A percentile compares a stretch with the other conserved stretches of the same genome.
These are phyloP conservation scores for Aspergillus hortae DNA, from an alignment of 2,329 filamentous ascomycete species.

Conservation along the genomic window DNA sequence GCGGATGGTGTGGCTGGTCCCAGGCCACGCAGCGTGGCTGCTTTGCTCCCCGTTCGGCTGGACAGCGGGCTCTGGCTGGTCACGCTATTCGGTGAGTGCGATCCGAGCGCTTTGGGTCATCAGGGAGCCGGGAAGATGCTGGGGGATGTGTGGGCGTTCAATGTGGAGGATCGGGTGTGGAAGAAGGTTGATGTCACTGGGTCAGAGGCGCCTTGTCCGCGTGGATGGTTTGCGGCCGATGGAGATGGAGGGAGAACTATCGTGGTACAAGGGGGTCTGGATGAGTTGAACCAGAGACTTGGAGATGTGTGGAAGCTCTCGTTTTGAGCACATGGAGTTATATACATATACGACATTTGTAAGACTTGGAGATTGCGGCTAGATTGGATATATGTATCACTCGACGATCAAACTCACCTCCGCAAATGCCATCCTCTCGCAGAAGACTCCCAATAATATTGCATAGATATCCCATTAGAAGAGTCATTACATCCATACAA, in stretches of 20 bases:
- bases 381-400: too few species aligned
- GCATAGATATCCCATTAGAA: too few species aligned
- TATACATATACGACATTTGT: too few species aligned
- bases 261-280: slow-evolving; percentile 51
- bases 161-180: slow-evolving; percentile 35
- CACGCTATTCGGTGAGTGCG: slow-evolving; percentile 53
- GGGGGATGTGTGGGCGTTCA: slow-evolving; percentile 49
- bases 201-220: slow-evolving; percentile 32
- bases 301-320: slow-evolving; percentile 46
- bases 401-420: too few species aligned
- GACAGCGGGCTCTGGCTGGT: slow-evolving; percentile 38
- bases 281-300: slow-evolving; percentile 50
- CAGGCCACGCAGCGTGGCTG: slow-evolving; percentile 48
- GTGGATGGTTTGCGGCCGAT: slow-evolving; percentile 56
- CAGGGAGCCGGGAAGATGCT: slow-evolving; percentile 57
- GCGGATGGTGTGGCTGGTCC: slow-evolving; percentile 48
- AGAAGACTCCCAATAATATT: too few species aligned
- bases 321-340: not conserved
- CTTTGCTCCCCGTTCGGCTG: slow-evolving; percentile 42
- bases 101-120: slow-evolving; percentile 53
- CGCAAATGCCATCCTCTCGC: too few species aligned
- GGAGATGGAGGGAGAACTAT: slow-evolving; percentile 33
- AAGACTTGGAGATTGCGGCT: too few species aligned
- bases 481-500: too few species aligned
- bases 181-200: slow-evolving; percentile 22